These are phyloP conservation scores for Ogataea pignaliae DNA, from an alignment of 805 yeast genomes.

Conservation along the genomic window DNA sequence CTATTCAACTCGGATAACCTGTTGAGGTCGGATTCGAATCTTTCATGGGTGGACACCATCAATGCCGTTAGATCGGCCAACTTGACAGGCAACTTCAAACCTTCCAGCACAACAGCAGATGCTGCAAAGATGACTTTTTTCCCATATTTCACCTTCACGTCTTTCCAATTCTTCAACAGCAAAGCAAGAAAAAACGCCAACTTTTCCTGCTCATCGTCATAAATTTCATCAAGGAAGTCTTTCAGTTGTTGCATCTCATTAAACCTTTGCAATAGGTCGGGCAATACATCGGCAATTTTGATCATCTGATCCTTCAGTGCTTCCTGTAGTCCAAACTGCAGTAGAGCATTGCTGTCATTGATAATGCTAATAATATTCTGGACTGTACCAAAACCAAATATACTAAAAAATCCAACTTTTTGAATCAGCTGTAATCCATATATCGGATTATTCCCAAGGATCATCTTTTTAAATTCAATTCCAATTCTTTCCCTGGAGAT, in stretches of 20 bases:
- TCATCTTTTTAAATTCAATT: conserved; percentile 72
- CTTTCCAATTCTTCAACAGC: conserved; percentile 47
- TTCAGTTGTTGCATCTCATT: conserved; percentile 3
- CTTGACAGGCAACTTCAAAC: conserved; percentile 58
- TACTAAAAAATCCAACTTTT: conserved; percentile 49
- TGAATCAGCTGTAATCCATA: conserved; percentile 60
- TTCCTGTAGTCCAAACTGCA: conserved; percentile 12
- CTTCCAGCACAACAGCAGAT: conserved; percentile 57
- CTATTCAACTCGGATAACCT: conserved; percentile 34
- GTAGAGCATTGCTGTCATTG: conserved; percentile 3
- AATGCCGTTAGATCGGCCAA: conserved; percentile 49
- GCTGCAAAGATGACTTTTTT: conserved; percentile 35
- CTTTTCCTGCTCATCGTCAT: conserved; percentile 19
- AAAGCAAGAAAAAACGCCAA: conserved; percentile 42
- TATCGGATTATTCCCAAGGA: conserved; percentile 57
- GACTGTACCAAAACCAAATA: conserved; percentile 47
- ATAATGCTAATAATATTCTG: conserved; percentile 3
- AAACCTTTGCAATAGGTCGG: conserved; percentile 15
- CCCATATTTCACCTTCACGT: conserved; percentile 26
- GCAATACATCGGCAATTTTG: conserved; percentile 6
- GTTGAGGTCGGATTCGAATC: conserved; percentile 26
- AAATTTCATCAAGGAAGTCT: conserved; percentile 15
- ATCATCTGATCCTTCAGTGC: conserved; percentile 18
- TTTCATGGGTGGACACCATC: conserved; percentile 33
- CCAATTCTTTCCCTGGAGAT: conserved; percentile 91